These are phyloP conservation scores for Somion occarium DNA, from an alignment of 1,284 basidiomycete species.

Conservation along the genomic window DNA sequence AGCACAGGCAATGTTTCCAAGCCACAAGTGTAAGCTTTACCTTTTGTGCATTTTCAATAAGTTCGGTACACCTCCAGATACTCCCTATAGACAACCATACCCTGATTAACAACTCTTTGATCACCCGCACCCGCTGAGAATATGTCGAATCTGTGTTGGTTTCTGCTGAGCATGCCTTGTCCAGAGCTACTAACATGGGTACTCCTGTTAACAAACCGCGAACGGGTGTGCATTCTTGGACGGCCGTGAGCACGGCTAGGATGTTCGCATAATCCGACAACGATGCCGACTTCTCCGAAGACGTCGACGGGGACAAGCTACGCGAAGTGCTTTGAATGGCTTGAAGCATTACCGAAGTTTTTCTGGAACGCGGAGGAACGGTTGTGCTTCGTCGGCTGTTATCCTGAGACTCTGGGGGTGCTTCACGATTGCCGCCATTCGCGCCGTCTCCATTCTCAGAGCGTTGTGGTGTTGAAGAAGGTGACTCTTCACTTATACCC, in stretches of 20 bases:
- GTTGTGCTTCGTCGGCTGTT: conserved; percentile 45
- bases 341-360: conserved; percentile 48
- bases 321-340: conserved; percentile 42
- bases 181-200: conserved; percentile 83
- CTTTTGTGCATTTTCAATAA: conserved; percentile 52
- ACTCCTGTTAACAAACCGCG: conserved; percentile 73
- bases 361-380: conserved; percentile 44
- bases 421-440: conserved; percentile 8
- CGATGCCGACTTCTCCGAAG: conserved; percentile 48
- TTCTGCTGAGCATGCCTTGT: conserved; percentile 46
- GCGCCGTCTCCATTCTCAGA: conserved; percentile 20
- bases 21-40: conserved; percentile 33
- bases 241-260: conserved; percentile 60
- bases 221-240: conserved; percentile 69
- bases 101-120: conserved; percentile 62
- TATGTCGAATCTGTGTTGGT: conserved; percentile 34
- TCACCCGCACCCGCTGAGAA: conserved; percentile 46
- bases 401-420: conserved; percentile 23
- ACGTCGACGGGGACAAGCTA: conserved; percentile 38
- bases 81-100: conserved; percentile 68
- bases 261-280: conserved; percentile 78
- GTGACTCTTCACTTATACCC: conserved; percentile 33
- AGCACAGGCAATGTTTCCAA: not conserved
- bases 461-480: conserved; percentile 32
- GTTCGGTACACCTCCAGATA: conserved; percentile 62